Base-by-base conservation (phyloP, 2,329 filamentous ascomycete species). In the Coleophoma cylindrospora region DNA sequence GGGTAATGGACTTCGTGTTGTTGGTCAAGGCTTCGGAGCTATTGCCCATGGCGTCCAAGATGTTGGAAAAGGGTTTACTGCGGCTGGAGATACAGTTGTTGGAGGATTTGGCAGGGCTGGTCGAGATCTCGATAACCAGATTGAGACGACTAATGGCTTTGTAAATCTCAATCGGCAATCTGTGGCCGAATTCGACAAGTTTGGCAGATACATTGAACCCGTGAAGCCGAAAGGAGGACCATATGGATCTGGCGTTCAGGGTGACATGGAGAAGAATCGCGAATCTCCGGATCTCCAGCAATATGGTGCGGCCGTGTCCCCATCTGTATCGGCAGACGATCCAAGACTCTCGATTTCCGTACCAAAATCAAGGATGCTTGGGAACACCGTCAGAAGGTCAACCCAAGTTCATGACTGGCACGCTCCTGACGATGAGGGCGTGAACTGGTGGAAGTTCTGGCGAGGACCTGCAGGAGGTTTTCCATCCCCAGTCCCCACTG, bases 361-460 rank as follows among this genome's bases (percentile, higher is more conserved):
- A 17, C 50, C 48, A 34, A 47, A 41, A 36, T 52, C 52, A 34
- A 54, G 47, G 38, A 33, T 60, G n/a, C 50, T 57, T 34, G 61
- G 62, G 8, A 65, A 63, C 37, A 52, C 50, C 13, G 57, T 59
- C 17, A 55, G 58, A 9, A 43, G 48, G 22, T 49, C 45, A 13
- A 52, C 50, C 27, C 48, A 40, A 19, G 47, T 55, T n/a, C 53
- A 58, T 47, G 57, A 56, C 7, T 47, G 49, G 3, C 58, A 61
- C 48, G 33, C 51, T 13, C 50, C 52, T 34, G 53, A 59, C 47
- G 22, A 45, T 6, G 48, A 49, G 9, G 50, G 50, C 14, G 11
- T 12, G 34, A 55, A 50, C n/a, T 85, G 81, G 72, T 85, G 78
- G 70, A 68, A 85, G 53, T 85, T 86, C 52, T 86, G 82, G 82